Base-by-base conservation (phyloP, 352 stramenopile genomes). In the Globisporangium emineosum region DNA sequence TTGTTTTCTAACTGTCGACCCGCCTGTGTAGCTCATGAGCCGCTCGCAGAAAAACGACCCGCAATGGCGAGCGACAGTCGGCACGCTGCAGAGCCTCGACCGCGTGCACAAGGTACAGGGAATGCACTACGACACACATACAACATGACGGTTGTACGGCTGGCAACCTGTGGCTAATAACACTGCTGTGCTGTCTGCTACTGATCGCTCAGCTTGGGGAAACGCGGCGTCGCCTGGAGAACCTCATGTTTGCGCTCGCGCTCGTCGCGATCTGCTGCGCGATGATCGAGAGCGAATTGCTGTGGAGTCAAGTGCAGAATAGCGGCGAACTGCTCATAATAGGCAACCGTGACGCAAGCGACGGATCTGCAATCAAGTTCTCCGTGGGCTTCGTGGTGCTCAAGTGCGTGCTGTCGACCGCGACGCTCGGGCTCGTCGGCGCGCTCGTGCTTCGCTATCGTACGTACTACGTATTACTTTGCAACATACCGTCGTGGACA, bases 221-320 rank as follows among this genome's bases (percentile, higher is more conserved):
- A 1, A 59, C 62, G 27, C 72, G 60, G 27, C 54, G 52, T 12
- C 63, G 68, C 4, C 62, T 80, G 35, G 79, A 88, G 60, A 88
- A 70, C 60, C 68, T 53, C 63, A 88, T 86, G 79, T 63, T 85
- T 27, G 49, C 64, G 7, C 30, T 77, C 27, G 71, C 75, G 9
- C n/a, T 72, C 32, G 56, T 77, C 12, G 68, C 66, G 51, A 75
- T 86, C 21, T 12, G 71, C 32, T 74, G 68, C 52, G 79, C 69
- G n/a, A 70, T 72, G 62, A 58, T 81, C 30, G 79, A 88, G 58
- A 83, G 79, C 50, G 79, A 88, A 53, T 55, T 83, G 15, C 64
- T 86, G 21, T 83, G 79, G 67, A 60, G 57, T n/a, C 68, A 80
- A 37, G 25, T 77, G 55, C 67, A 71, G 10, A 43, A 62, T 6